These are phyloP conservation scores for Boletus sensibilis DNA, from an alignment of 768 basidiomycete species.

Conservation along the genomic window DNA sequence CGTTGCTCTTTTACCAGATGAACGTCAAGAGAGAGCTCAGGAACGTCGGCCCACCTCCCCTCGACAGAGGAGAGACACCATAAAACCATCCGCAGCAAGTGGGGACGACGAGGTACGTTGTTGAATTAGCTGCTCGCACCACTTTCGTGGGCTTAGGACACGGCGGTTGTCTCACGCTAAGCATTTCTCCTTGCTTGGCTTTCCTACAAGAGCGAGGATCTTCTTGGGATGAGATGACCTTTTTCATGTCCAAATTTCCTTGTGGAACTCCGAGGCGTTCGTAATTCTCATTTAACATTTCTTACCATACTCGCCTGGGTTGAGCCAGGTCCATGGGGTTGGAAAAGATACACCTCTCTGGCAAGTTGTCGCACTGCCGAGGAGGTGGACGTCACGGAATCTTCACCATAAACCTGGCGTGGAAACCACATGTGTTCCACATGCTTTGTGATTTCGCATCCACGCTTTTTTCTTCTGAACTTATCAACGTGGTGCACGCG, in stretches of 20 bases:
- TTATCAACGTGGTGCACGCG: not conserved
- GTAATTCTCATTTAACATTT: not conserved
- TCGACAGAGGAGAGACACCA: slow-evolving; percentile 19
- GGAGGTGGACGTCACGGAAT: not conserved
- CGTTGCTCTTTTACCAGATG: slow-evolving; percentile 51
- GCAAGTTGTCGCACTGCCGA: not conserved
- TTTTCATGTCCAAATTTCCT: not conserved
- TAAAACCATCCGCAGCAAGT: slow-evolving; percentile 4
- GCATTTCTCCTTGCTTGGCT: not conserved
- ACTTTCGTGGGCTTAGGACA: not conserved
- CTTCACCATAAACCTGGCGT: not conserved
- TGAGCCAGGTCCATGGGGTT: not conserved
- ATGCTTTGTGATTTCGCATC: not conserved
- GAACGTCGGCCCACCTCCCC: slow-evolving; percentile 1
- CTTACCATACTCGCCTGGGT: not conserved
- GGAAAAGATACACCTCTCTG: not conserved
- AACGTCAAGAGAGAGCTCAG: slow-evolving; percentile 28
- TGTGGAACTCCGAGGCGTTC: not conserved
- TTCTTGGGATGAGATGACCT: not conserved
- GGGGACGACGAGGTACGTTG: slow-evolving; percentile 15
- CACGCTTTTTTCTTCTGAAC: not conserved
- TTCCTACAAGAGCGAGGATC: not conserved
- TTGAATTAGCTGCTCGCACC: not conserved
- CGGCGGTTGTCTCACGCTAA: not conserved
- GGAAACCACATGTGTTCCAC: not conserved